phyloP scores from a whole-genome alignment of 2,329 filamentous ascomycete species.

The Allantophomopsis cytisporea region DNA sequence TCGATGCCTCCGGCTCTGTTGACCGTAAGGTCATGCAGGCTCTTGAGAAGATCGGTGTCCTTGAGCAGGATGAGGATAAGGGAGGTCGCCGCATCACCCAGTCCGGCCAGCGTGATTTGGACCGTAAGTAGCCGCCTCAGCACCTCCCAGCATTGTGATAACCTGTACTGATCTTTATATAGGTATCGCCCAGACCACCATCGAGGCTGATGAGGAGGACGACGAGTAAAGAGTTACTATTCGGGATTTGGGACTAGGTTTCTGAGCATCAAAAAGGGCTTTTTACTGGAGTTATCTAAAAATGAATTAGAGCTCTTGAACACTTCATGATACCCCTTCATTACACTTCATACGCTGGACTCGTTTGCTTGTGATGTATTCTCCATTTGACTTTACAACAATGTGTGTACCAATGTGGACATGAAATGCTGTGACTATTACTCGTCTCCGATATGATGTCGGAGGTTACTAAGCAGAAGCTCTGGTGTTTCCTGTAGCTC shows the following conservation, averaged over 20 bases:
- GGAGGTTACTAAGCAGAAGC: too few relatives aligned
- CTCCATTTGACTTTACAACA: too few relatives aligned
- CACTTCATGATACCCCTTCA: background rate
- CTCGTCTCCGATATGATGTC: too few relatives aligned
- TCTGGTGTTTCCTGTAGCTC: too few relatives aligned
- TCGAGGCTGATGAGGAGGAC: slow-evolving; percentile 54
- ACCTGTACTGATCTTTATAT: background rate
- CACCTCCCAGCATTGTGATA: background rate
- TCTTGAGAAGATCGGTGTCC: slow-evolving; percentile 97
- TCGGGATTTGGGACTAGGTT: slow-evolving; percentile 7
- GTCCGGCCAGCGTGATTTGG: slow-evolving; percentile 96
- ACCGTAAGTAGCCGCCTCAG: slow-evolving; percentile 39
- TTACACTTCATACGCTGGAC: background rate
- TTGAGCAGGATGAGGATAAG: slow-evolving; percentile 97
- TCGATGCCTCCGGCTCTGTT: slow-evolving; percentile 86
- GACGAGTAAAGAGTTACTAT: slow-evolving; percentile 40
- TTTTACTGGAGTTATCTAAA: slow-evolving; percentile 9
- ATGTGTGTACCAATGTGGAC: too few relatives aligned
- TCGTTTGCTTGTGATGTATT: too few relatives aligned
- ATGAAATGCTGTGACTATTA: too few relatives aligned
- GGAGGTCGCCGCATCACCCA: slow-evolving; percentile 97
- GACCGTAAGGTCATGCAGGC: slow-evolving; percentile 97
- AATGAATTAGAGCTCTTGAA: slow-evolving; percentile 5
- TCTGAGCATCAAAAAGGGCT: slow-evolving; percentile 8
- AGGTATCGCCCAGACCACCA: slow-evolving; percentile 70